phyloP scores from a whole-genome alignment of 768 basidiomycete genomes.

The Pleurotus giganteus region DNA sequence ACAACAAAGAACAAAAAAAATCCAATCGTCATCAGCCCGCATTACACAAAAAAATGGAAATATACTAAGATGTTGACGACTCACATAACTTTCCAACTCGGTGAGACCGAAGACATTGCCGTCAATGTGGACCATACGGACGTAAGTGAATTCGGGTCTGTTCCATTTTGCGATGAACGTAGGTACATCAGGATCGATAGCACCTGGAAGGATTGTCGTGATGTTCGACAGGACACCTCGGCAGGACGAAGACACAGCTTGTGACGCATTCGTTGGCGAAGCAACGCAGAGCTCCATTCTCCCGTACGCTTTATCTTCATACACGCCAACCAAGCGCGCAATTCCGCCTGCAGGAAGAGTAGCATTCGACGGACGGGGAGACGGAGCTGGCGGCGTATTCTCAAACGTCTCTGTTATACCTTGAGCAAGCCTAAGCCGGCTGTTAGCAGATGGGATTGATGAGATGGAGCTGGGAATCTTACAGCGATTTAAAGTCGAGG shows the following conservation, averaged over 20 bases:
- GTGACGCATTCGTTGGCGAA: not conserved
- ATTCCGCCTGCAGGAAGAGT: slow-evolving; percentile 9
- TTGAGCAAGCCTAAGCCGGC: not conserved
- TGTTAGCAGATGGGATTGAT: not conserved
- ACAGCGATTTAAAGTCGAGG: not conserved
- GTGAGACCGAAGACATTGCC: slow-evolving; percentile 21
- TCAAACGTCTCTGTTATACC: not conserved
- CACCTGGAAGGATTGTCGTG: slow-evolving; percentile 19
- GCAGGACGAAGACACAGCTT: slow-evolving; percentile 14
- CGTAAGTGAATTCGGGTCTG: slow-evolving; percentile 16
- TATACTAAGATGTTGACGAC: too few species aligned
- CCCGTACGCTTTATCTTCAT: slow-evolving; percentile 14
- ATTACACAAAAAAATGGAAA: not conserved
- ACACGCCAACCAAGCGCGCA: slow-evolving; percentile 10
- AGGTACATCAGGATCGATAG: slow-evolving; percentile 18
- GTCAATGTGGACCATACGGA: slow-evolving; percentile 23
- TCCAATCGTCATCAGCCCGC: too few species aligned
- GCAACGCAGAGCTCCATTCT: slow-evolving; percentile 12
- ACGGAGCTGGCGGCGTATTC: not conserved
- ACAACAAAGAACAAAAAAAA: not conserved
- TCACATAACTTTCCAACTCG: slow-evolving; percentile 17
- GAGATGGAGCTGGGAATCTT: not conserved
- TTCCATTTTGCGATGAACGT: slow-evolving; percentile 23
- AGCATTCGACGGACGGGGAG: slow-evolving; percentile 5
- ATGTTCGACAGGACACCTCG: slow-evolving; percentile 14